Base-by-base conservation (phyloP, 768 basidiomycete genomes). In the Tulasnella sp. region DNA sequence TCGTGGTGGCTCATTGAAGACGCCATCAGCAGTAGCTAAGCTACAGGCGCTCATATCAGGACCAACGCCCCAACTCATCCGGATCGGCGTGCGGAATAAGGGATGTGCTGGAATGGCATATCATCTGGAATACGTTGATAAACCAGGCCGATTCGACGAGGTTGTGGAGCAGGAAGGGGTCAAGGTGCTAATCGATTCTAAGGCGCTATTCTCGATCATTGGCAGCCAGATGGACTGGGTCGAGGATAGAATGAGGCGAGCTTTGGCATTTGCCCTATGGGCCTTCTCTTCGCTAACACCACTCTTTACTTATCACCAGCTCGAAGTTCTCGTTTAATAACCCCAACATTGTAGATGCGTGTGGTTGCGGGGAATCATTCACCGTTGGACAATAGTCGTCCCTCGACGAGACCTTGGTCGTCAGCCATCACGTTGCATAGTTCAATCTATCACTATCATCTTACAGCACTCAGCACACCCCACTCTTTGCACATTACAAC, bases 181-280 rank as follows among this genome's bases (percentile, higher is more conserved):
- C 24, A 80, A 77, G 64, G 95, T 99, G 47, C 75, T 98, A 63
- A 92, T 98, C 70, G 96, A 99, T 74, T 86, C 85, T 69, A 97
- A 94, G 72, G 96, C 96, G 24, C 73, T 99, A 64, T 98, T 99
- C 70, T 92, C 88, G 61, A 96, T 99, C 65, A 96, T 99, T 62
- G 96, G 96, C 51, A 95, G 91, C 71, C 88, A 89, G 77, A 99
- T 99, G 96, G 92, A 95, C 69, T 99, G 96, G 96, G 79, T 83
- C 61, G 96, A 98, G 74, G 92, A 95, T 70, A 72, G 82, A 30
- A 74, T 99, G 44, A 94, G 91, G 86, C 88, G 61, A 56, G 84
- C 74, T 9, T 55, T 62, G 52, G 55, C 59, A 32, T 67, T 38
- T 48, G 56, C 23, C 24, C 2, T 11, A 8, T 56, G n/a, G 24